These are phyloP conservation scores for Pouteria campechiana DNA, from an alignment of 179 eudicot genomes.

Conservation along the genomic window DNA sequence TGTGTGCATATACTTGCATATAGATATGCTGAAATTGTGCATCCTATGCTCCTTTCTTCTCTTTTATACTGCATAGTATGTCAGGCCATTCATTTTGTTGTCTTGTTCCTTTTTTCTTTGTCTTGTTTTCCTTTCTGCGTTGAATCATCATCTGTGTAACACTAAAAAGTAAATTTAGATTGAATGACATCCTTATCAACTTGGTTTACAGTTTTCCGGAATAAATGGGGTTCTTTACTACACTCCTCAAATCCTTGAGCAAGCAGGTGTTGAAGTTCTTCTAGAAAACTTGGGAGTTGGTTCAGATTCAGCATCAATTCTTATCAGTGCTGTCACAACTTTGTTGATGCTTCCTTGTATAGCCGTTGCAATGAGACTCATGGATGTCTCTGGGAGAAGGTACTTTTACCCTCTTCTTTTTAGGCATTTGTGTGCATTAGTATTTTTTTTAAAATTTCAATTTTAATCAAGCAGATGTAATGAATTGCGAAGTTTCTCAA, in stretches of 20 bases:
- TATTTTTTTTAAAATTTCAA: background rate
- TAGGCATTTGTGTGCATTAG: background rate
- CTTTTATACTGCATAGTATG: too few species aligned
- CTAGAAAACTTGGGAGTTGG: slow-evolving; percentile 58
- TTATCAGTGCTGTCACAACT: slow-evolving; percentile 75
- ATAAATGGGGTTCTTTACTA: slow-evolving; percentile 87
- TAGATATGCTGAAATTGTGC: too few species aligned
- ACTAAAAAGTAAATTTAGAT: too few species aligned
- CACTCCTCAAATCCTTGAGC: slow-evolving; percentile 86
- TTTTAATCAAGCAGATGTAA: background rate
- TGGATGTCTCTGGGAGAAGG: slow-evolving; percentile 93
- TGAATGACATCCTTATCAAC: too few species aligned
- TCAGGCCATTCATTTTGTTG: too few species aligned
- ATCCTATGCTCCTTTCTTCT: too few species aligned
- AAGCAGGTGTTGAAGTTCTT: slow-evolving; percentile 89
- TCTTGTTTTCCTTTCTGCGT: too few species aligned
- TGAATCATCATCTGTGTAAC: too few species aligned
- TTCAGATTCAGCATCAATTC: slow-evolving; percentile 72
- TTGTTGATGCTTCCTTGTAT: slow-evolving; percentile 81
- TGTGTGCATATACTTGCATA: too few species aligned
- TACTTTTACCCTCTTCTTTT: slow-evolving; percentile 3
- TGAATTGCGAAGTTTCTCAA: too few species aligned
- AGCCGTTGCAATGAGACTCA: slow-evolving; percentile 84
- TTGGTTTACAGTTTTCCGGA: slow-evolving; percentile 95
- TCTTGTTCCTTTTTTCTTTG: too few species aligned